A percentile compares a stretch with the other conserved stretches of the same genome.
phyloP scores from a whole-genome alignment of 306 rosid genomes.

The Parietaria judaica region DNA sequence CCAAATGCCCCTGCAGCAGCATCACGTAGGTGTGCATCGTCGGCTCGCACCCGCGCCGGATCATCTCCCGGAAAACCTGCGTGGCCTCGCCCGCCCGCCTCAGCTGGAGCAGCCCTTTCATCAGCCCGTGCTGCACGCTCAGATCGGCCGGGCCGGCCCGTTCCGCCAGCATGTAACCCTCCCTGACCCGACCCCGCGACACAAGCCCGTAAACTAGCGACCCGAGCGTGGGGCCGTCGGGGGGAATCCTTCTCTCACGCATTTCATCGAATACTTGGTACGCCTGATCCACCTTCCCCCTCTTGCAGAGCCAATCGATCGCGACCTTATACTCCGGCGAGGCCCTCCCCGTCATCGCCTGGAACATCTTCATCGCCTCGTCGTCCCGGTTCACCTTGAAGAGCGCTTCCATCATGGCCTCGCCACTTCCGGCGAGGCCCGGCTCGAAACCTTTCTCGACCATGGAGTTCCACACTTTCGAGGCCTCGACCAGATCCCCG shows the following conservation, averaged over 20 bases:
- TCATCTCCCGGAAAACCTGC: constrained; percentile 71
- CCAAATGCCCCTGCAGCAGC: constrained; percentile 77
- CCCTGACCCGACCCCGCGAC: constrained; percentile 41
- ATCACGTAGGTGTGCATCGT: constrained; percentile 73
- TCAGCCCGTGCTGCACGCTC: constrained; percentile 55
- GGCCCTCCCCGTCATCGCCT: constrained; percentile 52
- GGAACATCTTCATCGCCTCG: constrained; percentile 61
- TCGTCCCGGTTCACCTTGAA: constrained; percentile 46
- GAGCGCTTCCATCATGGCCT: constrained; percentile 57
- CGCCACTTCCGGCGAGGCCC: constrained; percentile 39
- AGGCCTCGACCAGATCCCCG: constrained; percentile 70
- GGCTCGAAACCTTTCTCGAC: constrained; percentile 64
- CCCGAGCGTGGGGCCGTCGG: constrained; percentile 39
- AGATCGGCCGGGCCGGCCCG: constrained; percentile 30
- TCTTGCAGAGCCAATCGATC: constrained; percentile 59
- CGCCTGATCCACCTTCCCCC: constrained; percentile 42
- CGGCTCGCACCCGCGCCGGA: constrained; percentile 40
- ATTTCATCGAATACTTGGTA: constrained; percentile 55
- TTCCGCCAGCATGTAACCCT: constrained; percentile 34
- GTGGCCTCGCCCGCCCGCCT: constrained; percentile 68
- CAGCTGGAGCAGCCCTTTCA: constrained; percentile 65
- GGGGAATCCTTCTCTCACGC: constrained; percentile 44
- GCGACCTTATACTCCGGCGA: constrained; percentile 49
- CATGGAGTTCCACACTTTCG: constrained; percentile 76
- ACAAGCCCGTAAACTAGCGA: constrained; percentile 53